Evolutionary conservation across 2,329 filamentous ascomycete genomes (phyloP).

Genomic region (Endoconidiophora polonica): DNA sequence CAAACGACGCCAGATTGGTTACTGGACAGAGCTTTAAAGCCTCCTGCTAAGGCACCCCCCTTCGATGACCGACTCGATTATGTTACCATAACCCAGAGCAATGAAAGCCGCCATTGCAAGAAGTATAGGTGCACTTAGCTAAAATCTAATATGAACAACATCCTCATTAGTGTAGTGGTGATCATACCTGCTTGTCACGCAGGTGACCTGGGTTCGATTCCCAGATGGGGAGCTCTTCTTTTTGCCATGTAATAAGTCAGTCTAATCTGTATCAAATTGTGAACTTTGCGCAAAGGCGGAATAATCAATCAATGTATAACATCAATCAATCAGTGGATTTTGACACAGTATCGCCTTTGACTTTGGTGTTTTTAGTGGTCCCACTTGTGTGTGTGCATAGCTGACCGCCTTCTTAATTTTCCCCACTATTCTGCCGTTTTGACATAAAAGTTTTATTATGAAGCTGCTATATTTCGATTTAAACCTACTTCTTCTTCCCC

Average conservation of each 20-base stretch:
- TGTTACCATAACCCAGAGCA: too few species aligned
- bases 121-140: too few species aligned
- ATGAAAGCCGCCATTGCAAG: too few species aligned
- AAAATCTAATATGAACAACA: not conserved
- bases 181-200: conserved; percentile 14
- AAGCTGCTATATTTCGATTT: not conserved
- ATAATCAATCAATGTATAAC: too few species aligned
- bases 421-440: conserved; percentile 12
- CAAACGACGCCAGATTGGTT: too few species aligned
- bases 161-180: conserved; percentile 14
- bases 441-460: conserved; percentile 6
- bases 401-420: conserved; percentile 3
- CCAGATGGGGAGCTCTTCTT: conserved; percentile 12
- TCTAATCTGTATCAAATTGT: not conserved
- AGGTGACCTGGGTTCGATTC: conserved; percentile 14
- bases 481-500: not conserved
- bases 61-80: too few species aligned
- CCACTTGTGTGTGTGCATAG: not conserved
- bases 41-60: too few species aligned
- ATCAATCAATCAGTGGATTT: too few species aligned
- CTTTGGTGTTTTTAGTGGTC: not conserved
- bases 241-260: not conserved
- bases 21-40: too few species aligned
- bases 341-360: not conserved
- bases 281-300: not conserved